Evolutionary conservation across 345 rosid species (phyloP), one percentile per base, ranked within the genome.

Genomic region (Viola odorata): DNA sequence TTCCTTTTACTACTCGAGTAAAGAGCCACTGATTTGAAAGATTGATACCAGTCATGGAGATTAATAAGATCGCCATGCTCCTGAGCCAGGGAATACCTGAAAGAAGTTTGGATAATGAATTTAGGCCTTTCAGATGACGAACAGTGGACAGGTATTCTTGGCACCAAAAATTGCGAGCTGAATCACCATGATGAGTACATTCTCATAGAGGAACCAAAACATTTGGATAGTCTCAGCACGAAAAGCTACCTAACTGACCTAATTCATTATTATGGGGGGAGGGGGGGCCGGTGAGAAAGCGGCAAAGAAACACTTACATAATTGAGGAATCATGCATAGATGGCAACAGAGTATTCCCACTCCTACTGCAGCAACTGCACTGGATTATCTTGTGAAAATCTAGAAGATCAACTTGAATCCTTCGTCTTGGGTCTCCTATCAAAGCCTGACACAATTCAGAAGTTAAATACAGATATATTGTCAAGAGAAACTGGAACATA

Each of bases 21-120:
- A 64, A 69, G 59, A 60, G 75, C 73, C 37, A 86, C 66, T 11
- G 81, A 70, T 72, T 90, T 94, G 75, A 90, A 94, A 54, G 96
- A 84, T 67, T 85, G 88, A 58, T 90, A 88, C 99, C 97, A 94
- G 71, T 90, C 99, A 57, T 90, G 89, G 37, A 94, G 81, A 74
- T 94, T 94, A 52, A 90, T 78, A 69, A 84, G 82, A 78, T 90
- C 97, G 0, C 91, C 90, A 58, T 94, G 97, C 79, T 90, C 97
- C 75, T 86, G 95, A 57, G 86, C 83, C 32, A 90, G 81, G 6
- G 65, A 73, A 70, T 87, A 90, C 91, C 99, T 94, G 69, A 53
- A 54, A 55, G 56, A 50, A 36, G 4, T 23, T 40, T 15, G 12
- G 41, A 51, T 41, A 40, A 48, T 12, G 5, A 53, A 55, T 41